Evolutionary conservation across 2,329 filamentous ascomycete species (phyloP).

Genomic region (Fonsecaea pedrosoi): DNA sequence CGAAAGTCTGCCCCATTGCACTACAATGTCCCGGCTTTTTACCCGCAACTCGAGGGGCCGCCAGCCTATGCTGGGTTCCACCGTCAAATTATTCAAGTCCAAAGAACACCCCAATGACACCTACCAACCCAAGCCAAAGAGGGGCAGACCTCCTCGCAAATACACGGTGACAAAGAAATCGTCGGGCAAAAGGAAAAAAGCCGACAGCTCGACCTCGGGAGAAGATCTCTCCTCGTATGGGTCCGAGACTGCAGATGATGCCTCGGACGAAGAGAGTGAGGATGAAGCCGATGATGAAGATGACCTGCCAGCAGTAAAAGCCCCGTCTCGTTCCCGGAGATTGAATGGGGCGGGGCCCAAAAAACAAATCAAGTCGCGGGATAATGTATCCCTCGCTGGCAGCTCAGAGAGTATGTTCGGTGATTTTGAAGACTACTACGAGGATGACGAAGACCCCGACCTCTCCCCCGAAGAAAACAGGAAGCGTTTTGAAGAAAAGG

Average conservation of each 20-base stretch:
- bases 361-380: constrained; percentile 23
- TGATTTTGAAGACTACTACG: constrained; percentile 29
- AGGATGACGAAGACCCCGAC: constrained; percentile 33
- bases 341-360: constrained; percentile 52
- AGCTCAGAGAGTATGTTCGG: constrained; percentile 36
- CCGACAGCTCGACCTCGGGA: constrained; percentile 22
- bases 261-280: constrained; percentile 41
- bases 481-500: constrained; percentile 35
- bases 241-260: constrained; percentile 36
- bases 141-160: constrained; percentile 21
- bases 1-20: not conserved
- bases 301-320: constrained; percentile 49
- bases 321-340: constrained; percentile 52
- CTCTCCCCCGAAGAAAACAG: constrained; percentile 36
- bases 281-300: constrained; percentile 54
- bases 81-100: constrained; percentile 24
- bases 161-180: constrained; percentile 22
- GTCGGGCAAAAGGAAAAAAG: constrained; percentile 29
- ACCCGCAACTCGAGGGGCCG: constrained; percentile 35
- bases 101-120: constrained; percentile 31
- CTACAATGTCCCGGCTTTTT: constrained; percentile 36
- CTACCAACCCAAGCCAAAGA: constrained; percentile 29
- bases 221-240: constrained; percentile 29
- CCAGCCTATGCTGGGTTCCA: constrained; percentile 33
- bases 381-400: constrained; percentile 31